Evolutionary conservation across 1,284 basidiomycete species (phyloP), one percentile per base, ranked within the genome.

Genomic region (Ceratobasidium papillatum): DNA sequence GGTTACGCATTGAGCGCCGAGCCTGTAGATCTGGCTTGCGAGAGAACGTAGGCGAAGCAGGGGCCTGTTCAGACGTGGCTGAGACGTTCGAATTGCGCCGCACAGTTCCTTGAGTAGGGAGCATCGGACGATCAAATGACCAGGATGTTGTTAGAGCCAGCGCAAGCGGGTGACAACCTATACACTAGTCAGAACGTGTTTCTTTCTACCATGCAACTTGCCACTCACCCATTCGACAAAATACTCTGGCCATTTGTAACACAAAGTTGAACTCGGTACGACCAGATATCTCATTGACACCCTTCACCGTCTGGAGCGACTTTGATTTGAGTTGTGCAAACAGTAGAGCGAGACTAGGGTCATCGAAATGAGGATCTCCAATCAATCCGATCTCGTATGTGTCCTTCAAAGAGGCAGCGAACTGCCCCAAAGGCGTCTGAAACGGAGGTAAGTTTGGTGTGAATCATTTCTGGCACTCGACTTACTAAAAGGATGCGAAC

Each of bases 181-280:
- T 2, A 74, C 43, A 73, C 52, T 32, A 56, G 75, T 75, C 74
- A 64, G 19, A 61, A 65, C 58, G 41, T 47, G n/a, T 59, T 22
- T n/a, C 54, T 14, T n/a, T n/a, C 30, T 14, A 22, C 32, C 17
- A 30, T 19, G 41, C 2, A 49, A 19, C 27, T 38, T 52, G 11
- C n/a, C 3, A 81, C 90, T 73, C 77, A 94, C 95, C 96, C 95
- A 98, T 96, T 71, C 94, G 86, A 79, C 91, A 94, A 80, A 98
- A 95, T 1, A 96, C 94, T 27, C 94, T 88, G 0, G 94, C 93
- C 78, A 94, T 95, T 82, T 98, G 95, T 49, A 96, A 85, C 4
- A 98, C 94, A 81, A 98, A 98, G 80, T 94, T 95, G 82, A 95
- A 98, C 80, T 98, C 95, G 22, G 90, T 89, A 72, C 88, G 88